Evolutionary conservation across 2,329 filamentous ascomycete species (phyloP).

Genomic region (Arthroderma sp.): DNA sequence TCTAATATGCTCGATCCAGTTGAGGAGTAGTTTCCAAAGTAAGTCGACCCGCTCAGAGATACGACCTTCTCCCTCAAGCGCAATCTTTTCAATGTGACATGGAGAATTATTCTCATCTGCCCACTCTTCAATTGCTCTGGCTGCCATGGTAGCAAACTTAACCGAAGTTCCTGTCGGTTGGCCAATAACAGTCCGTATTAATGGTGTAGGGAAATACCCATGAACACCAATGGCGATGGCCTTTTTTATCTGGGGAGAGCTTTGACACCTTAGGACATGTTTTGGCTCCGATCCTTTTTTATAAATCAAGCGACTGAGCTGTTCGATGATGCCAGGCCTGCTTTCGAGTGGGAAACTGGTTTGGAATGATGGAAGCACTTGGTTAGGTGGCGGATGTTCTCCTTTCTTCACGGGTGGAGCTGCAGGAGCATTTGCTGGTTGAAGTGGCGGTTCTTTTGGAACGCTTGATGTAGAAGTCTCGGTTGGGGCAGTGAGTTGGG

Average conservation of each 20-base stretch:
- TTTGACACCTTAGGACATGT: constrained; percentile 60
- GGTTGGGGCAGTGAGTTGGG: background rate
- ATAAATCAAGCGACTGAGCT: constrained; percentile 34
- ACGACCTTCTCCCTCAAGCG: constrained; percentile 86
- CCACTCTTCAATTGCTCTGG: constrained; percentile 74
- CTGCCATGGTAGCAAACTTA: constrained; percentile 78
- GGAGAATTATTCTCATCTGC: constrained; percentile 58
- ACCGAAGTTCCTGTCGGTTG: constrained; percentile 93
- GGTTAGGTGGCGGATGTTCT: constrained; percentile 29
- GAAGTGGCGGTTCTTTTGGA: background rate
- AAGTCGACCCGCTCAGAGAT: constrained; percentile 82
- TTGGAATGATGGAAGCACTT: constrained; percentile 38
- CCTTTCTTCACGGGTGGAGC: constrained; percentile 9
- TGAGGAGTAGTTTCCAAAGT: constrained; percentile 84
- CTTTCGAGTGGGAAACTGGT: constrained; percentile 36
- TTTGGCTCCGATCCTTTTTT: constrained; percentile 48
- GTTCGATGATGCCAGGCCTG: constrained; percentile 54
- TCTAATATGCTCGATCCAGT: constrained; percentile 86
- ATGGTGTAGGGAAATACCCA: constrained; percentile 77
- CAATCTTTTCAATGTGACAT: constrained; percentile 84
- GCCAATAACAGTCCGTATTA: constrained; percentile 80
- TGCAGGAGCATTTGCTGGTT: constrained; percentile 15
- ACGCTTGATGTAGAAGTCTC: background rate
- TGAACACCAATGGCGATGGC: constrained; percentile 91
- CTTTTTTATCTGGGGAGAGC: constrained; percentile 62